These are phyloP conservation scores for Gigaspora rosea DNA, from an alignment of 192 early-diverging fungal species.

Conservation along the genomic window DNA sequence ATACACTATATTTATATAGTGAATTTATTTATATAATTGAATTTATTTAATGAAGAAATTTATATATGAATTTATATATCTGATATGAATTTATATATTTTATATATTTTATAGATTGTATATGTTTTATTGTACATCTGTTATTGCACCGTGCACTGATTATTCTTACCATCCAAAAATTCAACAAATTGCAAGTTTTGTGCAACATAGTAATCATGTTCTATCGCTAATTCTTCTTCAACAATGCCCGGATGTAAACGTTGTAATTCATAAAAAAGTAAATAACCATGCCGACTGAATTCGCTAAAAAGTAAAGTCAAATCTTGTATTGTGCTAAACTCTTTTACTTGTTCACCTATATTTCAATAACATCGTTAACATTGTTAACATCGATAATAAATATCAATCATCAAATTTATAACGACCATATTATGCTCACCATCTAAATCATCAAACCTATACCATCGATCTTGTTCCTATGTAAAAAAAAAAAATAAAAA, in stretches of 20 bases:
- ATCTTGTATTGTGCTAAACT: conserved; percentile 37
- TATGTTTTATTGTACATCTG: no score
- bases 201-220: conserved; percentile 22
- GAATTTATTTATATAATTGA: no score
- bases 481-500: conserved; percentile 28
- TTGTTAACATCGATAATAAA: no score
- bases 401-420: no score
- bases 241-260: neutral
- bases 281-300: conserved; percentile 56
- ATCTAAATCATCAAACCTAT: conserved; percentile 62
- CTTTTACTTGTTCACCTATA: conserved; percentile 44
- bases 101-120: no score
- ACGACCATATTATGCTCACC: no score
- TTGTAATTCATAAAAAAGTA: conserved; percentile 68
- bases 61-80: no score
- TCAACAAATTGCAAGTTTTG: conserved; percentile 30
- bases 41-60: no score
- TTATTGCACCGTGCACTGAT: neutral
- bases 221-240: conserved; percentile 23
- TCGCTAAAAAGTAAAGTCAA: conserved; percentile 46
- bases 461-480: conserved; percentile 46
- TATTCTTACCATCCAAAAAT: conserved; percentile 11
- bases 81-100: no score
- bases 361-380: conserved; percentile 12
- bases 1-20: no score